Percentiles rank a stretch among this genome's conserved stretches.
These are phyloP conservation scores for Lithohypha guttulata DNA, from an alignment of 2,329 filamentous ascomycete genomes.

Conservation along the genomic window DNA sequence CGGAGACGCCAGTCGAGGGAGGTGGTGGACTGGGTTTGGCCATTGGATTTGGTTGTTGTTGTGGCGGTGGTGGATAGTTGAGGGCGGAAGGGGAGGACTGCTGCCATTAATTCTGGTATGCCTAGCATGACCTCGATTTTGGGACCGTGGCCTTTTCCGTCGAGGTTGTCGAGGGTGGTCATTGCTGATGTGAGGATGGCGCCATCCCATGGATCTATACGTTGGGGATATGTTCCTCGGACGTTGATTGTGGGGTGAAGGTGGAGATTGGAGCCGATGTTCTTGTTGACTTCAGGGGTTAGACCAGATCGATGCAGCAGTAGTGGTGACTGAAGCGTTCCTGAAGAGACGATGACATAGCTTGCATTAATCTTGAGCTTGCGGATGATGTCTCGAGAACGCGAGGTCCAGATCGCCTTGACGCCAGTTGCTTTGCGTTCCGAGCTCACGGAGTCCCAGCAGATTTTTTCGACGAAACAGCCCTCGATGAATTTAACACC, in stretches of 20 bases:
- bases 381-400: conserved; percentile 50
- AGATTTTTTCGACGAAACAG: conserved; percentile 57
- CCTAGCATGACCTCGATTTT: conserved; percentile 60
- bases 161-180: conserved; percentile 67
- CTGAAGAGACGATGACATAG: conserved; percentile 67
- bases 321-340: conserved; percentile 65
- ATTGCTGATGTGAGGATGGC: conserved; percentile 71
- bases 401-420: conserved; percentile 62
- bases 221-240: conserved; percentile 16
- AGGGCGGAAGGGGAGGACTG: conserved; percentile 56
- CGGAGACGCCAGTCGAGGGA: conserved; percentile 64
- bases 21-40: conserved; percentile 20
- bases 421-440: conserved; percentile 57
- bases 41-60: conserved; percentile 44
- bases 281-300: conserved; percentile 48
- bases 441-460: conserved; percentile 47
- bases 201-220: conserved; percentile 38
- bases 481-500: conserved; percentile 79
- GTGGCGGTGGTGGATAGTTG: conserved; percentile 45
- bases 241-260: conserved; percentile 55
- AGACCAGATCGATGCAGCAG: conserved; percentile 69
- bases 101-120: background rate
- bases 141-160: conserved; percentile 66
- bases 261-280: conserved; percentile 73
- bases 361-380: conserved; percentile 65